Evolutionary conservation across 495 filamentous ascomycete genomes (phyloP).

Genomic region (Penicillium dipodomyicola): DNA sequence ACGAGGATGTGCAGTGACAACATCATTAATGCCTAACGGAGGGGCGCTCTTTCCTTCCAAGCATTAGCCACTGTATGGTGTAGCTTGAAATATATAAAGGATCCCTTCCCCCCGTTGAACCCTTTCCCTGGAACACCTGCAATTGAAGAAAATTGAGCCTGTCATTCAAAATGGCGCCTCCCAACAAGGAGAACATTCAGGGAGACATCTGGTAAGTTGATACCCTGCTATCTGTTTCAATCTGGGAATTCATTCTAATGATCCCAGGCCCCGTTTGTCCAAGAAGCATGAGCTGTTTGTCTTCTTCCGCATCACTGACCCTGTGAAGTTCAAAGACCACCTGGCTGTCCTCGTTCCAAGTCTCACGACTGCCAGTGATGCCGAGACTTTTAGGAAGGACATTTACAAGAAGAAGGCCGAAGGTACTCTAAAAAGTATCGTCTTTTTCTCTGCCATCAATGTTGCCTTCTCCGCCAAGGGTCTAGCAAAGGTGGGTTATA

Average conservation of each 20-base stretch:
- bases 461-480: slow-evolving; percentile 4
- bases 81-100: too few relatives aligned
- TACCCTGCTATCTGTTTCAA: neutral
- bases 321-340: neutral
- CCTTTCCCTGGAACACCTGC: too few relatives aligned
- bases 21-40: too few relatives aligned
- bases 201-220: slow-evolving; percentile 5
- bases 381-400: neutral
- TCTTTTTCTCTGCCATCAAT: neutral
- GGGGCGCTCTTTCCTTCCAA: too few relatives aligned
- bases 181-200: slow-evolving; percentile 6
- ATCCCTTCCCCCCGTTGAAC: too few relatives aligned
- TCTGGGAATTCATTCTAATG: neutral
- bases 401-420: slow-evolving; percentile 1
- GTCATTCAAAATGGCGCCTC: neutral
- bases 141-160: too few relatives aligned
- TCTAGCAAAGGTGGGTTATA: neutral
- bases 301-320: slow-evolving; percentile 3
- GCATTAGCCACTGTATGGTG: too few relatives aligned
- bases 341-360: neutral
- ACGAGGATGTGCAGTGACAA: too few relatives aligned
- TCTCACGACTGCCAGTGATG: neutral
- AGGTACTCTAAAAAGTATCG: neutral
- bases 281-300: slow-evolving; percentile 4
- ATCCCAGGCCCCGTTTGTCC: neutral